A percentile compares a stretch with the other conserved stretches of the same genome.
phyloP scores from a whole-genome alignment of 352 stramenopile genomes.

The Phytophthora fragariae region DNA sequence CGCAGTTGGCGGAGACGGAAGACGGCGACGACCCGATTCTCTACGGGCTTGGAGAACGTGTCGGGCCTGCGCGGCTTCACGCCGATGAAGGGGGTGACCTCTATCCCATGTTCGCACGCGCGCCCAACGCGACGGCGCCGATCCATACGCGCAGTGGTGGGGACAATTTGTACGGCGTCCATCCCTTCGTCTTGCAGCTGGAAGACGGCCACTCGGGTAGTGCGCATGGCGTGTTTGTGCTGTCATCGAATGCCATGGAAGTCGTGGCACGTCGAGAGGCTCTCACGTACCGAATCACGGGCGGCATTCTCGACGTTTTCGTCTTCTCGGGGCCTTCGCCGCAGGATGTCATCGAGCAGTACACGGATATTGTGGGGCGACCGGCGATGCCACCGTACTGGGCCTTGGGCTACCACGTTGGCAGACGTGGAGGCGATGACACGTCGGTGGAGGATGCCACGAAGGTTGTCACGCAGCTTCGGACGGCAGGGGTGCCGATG shows the following conservation, averaged over 20 bases:
- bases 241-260: slow-evolving; percentile 90
- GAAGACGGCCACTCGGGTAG: slow-evolving; percentile 49
- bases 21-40: slow-evolving; percentile 48
- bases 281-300: slow-evolving; percentile 81
- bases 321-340: slow-evolving; percentile 75
- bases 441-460: slow-evolving; percentile 32
- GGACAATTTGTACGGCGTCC: slow-evolving; percentile 82
- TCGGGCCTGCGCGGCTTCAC: slow-evolving; percentile 48
- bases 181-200: slow-evolving; percentile 81
- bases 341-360: slow-evolving; percentile 70
- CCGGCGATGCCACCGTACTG: slow-evolving; percentile 86
- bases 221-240: slow-evolving; percentile 81
- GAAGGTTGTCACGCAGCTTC: slow-evolving; percentile 42
- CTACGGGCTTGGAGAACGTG: slow-evolving; percentile 82
- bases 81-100: slow-evolving; percentile 59
- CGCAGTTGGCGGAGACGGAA: slow-evolving; percentile 44
- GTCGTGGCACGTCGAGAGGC: slow-evolving; percentile 66
- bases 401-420: slow-evolving; percentile 87
- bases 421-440: slow-evolving; percentile 38
- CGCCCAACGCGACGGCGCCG: slow-evolving; percentile 29
- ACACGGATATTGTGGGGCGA: slow-evolving; percentile 76
- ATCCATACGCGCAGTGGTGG: slow-evolving; percentile 47
- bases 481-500: slow-evolving; percentile 63
- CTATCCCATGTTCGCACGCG: slow-evolving; percentile 74
- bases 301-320: slow-evolving; percentile 85